Conservation (phyloP, 805 yeast species). For the Candida palmyrensis region DNA sequence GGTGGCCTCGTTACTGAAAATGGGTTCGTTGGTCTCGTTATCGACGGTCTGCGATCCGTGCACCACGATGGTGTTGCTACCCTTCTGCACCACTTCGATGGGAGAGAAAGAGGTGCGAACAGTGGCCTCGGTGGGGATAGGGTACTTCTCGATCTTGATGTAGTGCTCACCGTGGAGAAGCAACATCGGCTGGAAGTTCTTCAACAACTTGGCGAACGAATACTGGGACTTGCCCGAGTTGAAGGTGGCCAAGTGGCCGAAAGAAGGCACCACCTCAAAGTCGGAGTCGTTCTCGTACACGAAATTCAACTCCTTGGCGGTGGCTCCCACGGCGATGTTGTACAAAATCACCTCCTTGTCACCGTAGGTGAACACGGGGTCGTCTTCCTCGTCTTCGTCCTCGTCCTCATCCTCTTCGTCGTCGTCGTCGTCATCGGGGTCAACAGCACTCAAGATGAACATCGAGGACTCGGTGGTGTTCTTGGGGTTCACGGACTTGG, state of each 20-base stretch:
- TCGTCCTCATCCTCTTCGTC: slow-evolving; percentile 43
- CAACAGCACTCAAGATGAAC: slow-evolving; percentile 68
- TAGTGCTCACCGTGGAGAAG: slow-evolving; percentile 95
- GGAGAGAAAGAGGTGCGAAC: slow-evolving; percentile 62
- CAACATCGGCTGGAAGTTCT: slow-evolving; percentile 83
- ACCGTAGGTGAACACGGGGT: slow-evolving; percentile 50
- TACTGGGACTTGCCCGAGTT: slow-evolving; percentile 51
- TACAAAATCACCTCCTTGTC: slow-evolving; percentile 74
- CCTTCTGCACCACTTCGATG: slow-evolving; percentile 76
- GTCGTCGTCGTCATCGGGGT: slow-evolving; percentile 41
- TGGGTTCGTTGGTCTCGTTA: slow-evolving; percentile 56
- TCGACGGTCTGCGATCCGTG: slow-evolving; percentile 71
- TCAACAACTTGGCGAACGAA: slow-evolving; percentile 57
- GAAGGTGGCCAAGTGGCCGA: slow-evolving; percentile 86
- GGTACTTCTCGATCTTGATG: slow-evolving; percentile 67
- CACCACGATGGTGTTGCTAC: slow-evolving; percentile 75
- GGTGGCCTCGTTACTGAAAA: slow-evolving; percentile 80
- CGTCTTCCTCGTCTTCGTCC: slow-evolving; percentile 31
- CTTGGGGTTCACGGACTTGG: slow-evolving; percentile 46
- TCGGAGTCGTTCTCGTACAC: slow-evolving; percentile 70
- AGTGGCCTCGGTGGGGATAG: slow-evolving; percentile 68
- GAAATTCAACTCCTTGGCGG: slow-evolving; percentile 68
- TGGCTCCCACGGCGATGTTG: slow-evolving; percentile 88
- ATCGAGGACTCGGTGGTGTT: slow-evolving; percentile 72
- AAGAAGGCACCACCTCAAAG: slow-evolving; percentile 84